These are phyloP conservation scores for Dioszegia crocea DNA, from an alignment of 768 basidiomycete genomes.

Conservation along the genomic window DNA sequence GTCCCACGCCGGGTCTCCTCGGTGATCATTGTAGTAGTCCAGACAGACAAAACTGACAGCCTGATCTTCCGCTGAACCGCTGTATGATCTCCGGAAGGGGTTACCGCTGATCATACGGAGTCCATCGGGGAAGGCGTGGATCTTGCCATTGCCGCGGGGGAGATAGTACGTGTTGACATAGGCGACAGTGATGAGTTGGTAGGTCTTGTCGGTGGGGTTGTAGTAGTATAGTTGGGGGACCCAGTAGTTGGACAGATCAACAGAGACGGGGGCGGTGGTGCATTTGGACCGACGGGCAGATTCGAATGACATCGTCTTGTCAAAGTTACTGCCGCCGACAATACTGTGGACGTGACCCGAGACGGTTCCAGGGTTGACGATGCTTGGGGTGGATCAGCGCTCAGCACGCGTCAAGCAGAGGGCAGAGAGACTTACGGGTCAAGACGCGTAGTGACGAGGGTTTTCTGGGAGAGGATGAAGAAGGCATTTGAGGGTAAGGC, in stretches of 20 bases:
- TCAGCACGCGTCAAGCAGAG: neutral
- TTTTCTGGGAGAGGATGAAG: conserved; percentile 46
- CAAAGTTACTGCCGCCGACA: conserved; percentile 50
- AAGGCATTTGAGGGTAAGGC: conserved; percentile 31
- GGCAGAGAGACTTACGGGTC: conserved; percentile 40
- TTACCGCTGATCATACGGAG: conserved; percentile 51
- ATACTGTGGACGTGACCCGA: conserved; percentile 48
- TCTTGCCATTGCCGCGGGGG: conserved; percentile 35
- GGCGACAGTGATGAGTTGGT: conserved; percentile 37
- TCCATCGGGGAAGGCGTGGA: conserved; percentile 49
- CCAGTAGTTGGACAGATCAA: conserved; percentile 52
- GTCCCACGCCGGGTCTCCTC: conserved; percentile 38
- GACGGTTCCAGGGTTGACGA: conserved; percentile 38
- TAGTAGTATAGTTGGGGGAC: conserved; percentile 50
- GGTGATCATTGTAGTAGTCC: conserved; percentile 31
- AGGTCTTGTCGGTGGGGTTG: conserved; percentile 38
- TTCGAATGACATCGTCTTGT: conserved; percentile 40
- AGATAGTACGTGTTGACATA: conserved; percentile 50
- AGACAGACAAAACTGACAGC: conserved; percentile 51
- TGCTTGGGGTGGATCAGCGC: conserved; percentile 15
- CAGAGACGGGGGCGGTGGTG: conserved; percentile 47
- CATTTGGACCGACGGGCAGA: conserved; percentile 39
- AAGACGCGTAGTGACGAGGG: conserved; percentile 43
- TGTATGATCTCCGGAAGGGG: conserved; percentile 46
- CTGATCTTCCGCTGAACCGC: conserved; percentile 26